A percentile compares a stretch with the other conserved stretches of the same genome.
Conservation (phyloP, 1,284 basidiomycete genomes). For the Microbotryum scabiosae region DNA sequence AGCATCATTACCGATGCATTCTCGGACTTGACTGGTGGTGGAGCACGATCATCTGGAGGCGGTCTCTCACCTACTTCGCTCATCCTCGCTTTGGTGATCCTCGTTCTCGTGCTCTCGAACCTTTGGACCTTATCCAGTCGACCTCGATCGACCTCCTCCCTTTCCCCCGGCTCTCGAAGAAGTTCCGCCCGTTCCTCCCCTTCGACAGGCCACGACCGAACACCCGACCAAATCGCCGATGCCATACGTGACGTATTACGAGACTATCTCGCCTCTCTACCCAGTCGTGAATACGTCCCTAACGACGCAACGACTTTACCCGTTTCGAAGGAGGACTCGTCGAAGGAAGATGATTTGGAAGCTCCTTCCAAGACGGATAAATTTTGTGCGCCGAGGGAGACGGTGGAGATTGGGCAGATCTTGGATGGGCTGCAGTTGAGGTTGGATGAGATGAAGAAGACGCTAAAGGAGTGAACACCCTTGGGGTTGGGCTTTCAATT, state of each 20-base stretch:
- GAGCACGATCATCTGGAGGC: not conserved
- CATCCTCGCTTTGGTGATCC: conserved; percentile 34
- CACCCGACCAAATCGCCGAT: conserved; percentile 35
- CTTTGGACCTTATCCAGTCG: conserved; percentile 35
- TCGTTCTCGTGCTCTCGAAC: conserved; percentile 40
- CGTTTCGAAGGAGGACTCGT: not conserved
- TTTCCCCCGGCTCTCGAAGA: conserved; percentile 16
- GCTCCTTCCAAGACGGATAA: not conserved
- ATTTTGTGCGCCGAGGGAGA: not conserved
- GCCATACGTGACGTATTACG: conserved; percentile 38
- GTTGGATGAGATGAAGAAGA: conserved; percentile 1
- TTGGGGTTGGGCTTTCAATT: no score
- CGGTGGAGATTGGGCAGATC: conserved; percentile 8
- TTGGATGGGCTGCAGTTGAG: conserved; percentile 23
- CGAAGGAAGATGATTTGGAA: not conserved
- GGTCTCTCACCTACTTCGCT: conserved; percentile 18
- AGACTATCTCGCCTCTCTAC: conserved; percentile 32
- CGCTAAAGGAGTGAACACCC: not conserved
- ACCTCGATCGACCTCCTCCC: conserved; percentile 7
- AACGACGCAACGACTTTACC: not conserved
- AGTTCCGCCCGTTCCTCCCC: conserved; percentile 12
- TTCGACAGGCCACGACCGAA: conserved; percentile 13
- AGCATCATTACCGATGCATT: not conserved
- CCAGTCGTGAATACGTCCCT: conserved; percentile 1
- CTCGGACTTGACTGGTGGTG: not conserved